Evolutionary conservation across 2,329 filamentous ascomycete genomes (phyloP).

Genomic region (Botrytis aclada): DNA sequence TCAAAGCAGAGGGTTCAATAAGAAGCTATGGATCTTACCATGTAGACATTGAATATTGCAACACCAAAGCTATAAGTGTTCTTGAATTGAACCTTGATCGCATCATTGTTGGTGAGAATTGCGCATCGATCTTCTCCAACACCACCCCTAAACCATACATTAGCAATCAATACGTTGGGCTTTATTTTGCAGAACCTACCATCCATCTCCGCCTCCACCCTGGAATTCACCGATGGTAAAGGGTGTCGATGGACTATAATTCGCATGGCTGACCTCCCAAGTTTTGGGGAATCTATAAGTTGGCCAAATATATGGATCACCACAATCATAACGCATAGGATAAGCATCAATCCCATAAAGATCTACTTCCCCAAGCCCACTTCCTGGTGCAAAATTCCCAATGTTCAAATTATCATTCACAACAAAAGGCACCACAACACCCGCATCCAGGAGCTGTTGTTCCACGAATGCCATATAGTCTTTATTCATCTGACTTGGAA

Average conservation of each 20-base stretch:
- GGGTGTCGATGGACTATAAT: conserved; percentile 62
- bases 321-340: conserved; percentile 47
- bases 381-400: not conserved
- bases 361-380: conserved; percentile 25
- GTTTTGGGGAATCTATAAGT: conserved; percentile 52
- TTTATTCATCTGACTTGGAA: conserved; percentile 53
- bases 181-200: conserved; percentile 38
- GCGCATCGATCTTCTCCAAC: conserved; percentile 64
- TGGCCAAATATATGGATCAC: conserved; percentile 55
- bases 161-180: not conserved
- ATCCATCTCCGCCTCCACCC: conserved; percentile 69
- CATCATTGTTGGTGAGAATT: conserved; percentile 66
- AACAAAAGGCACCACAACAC: conserved; percentile 71
- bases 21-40: conserved; percentile 48
- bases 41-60: conserved; percentile 70
- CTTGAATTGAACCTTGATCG: conserved; percentile 76
- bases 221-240: conserved; percentile 63
- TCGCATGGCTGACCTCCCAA: conserved; percentile 52
- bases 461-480: conserved; percentile 69
- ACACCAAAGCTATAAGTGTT: conserved; percentile 65
- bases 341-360: conserved; percentile 44
- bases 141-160: conserved; percentile 48
- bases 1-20: not conserved
- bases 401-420: conserved; percentile 61
- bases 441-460: conserved; percentile 63